Evolutionary conservation across 306 rosid genomes (phyloP), one percentile per base, ranked within the genome.

Genomic region (Trichosanthes cucumerina): DNA sequence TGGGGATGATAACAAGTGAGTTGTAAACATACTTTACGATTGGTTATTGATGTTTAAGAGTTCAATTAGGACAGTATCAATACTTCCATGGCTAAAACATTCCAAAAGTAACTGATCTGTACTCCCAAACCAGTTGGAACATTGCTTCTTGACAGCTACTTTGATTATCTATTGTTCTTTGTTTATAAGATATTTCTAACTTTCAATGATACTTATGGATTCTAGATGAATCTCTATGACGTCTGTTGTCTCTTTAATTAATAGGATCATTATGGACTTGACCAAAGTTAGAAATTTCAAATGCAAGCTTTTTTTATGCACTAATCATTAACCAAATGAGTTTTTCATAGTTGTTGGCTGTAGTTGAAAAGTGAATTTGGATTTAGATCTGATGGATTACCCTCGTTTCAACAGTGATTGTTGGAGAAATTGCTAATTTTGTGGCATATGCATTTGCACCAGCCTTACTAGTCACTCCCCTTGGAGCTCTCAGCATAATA

Each of bases 1-100:
- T 89, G 57, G 97, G 97, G 82, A 89, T 91, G 97, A 88, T 89
- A 82, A 88, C 97, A 58, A 91, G 97, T 91, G 87, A 89, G 97
- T 84, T 49, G 19, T 49, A 72, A 24, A 28, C 58, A 7, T 31
- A 4, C 54, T 74, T 53, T 49, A 41, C 24, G 64, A 50, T 58
- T 58, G 65, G 81, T 80, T n/a, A 36, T 60, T 78, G 47, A 26
- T 49, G 47, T 60, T 16, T 72, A 54, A 15, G 77, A 72, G 31
- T 21, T 31, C 41, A 3, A 47, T 14, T 47, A 28, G 41, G 8
- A 47, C 39, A 46, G 58, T 72, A 16, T 72, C 24, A 9, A 72
- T 46, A 23, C 28, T 72, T 72, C 16, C 43, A 23, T 70, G 13
- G 75, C 52, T 70, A 23, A 69, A 70, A 44, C 76, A 6, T 47